phyloP scores from a whole-genome alignment of 2,329 filamentous ascomycete species.

The Cladorrhinum sp. region DNA sequence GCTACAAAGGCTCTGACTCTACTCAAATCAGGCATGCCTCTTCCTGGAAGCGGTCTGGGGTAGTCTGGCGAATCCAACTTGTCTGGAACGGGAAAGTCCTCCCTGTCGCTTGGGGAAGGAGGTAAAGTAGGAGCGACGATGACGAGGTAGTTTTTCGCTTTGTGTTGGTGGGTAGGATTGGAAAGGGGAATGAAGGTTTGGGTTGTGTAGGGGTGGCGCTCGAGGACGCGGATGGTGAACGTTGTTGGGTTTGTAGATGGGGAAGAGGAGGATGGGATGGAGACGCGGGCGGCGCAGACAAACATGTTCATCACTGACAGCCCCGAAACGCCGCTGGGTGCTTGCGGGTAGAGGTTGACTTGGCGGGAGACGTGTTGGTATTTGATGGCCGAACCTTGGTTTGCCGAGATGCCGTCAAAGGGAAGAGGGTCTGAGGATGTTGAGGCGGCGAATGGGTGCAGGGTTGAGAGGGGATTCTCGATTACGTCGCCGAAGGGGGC shows the following conservation, averaged over 20 bases:
- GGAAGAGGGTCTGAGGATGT: constrained; percentile 31
- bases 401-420: constrained; percentile 58
- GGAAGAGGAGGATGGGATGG: constrained; percentile 31
- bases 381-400: constrained; percentile 87
- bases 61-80: constrained; percentile 29
- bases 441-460: constrained; percentile 43
- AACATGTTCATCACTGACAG: constrained; percentile 82
- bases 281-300: constrained; percentile 67
- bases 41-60: constrained; percentile 49
- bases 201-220: constrained; percentile 89
- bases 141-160: constrained; percentile 64
- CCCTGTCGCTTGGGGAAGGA: constrained; percentile 33
- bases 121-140: constrained; percentile 79
- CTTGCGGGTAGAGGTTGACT: constrained; percentile 65
- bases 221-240: constrained; percentile 71
- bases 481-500: constrained; percentile 80
- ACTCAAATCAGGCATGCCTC: constrained; percentile 68
- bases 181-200: constrained; percentile 86
- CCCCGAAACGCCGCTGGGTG: constrained; percentile 55
- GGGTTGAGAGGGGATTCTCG: constrained; percentile 62
- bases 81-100: constrained; percentile 40
- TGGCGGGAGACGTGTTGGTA: constrained; percentile 77
- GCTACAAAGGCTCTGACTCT: constrained; percentile 76
- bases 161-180: constrained; percentile 32
- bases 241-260: neutral